Evolutionary conservation across 306 rosid genomes (phyloP), one percentile per base, ranked within the genome.

Genomic region (Comarum palustre): DNA sequence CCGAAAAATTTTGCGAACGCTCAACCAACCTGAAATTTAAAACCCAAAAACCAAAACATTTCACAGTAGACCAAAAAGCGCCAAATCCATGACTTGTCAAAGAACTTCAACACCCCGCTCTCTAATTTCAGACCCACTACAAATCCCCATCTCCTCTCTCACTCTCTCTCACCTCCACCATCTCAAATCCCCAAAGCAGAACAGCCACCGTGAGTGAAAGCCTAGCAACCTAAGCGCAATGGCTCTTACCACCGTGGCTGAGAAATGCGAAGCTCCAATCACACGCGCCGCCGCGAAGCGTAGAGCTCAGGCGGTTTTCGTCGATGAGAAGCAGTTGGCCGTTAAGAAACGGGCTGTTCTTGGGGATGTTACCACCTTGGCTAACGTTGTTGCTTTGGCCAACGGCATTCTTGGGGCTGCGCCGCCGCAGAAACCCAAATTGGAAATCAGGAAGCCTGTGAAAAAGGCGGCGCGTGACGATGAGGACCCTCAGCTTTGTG

Each of bases 221-320:
- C 3, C 22, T 27, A 68, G 24, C 65, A 5, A 61, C 11, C 17
- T 34, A 2, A 5, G 24, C 4, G 54, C 54, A 59, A 55, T 59
- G 75, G 75, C 67, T 43, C 22, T 50, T 59, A 20, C 31, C 4
- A 22, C 71, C 46, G 73, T 73, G 84, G 83, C 77, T 2, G 88
- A 81, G 38, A 75, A 54, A 45, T 34, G 65, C 65, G 67, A 61
- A 16, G 67, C 34, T 14, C 87, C 80, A 24, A 32, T 79, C 71
- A 87, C 92, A 8, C 92, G 97, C 14, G 89, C 85, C 2, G 86
- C 94, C 2, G 76, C 81, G 67, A 89, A 79, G 84, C 73, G 92
- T 60, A 87, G 86, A 4, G 88, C 98, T 1, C 79, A 85, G 24
- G 77, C 88, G 22, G 82, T 84, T 61, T 20, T 75, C 1, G 46